Conservation (phyloP, 2,329 filamentous ascomycete genomes). For the Paecilomyces formosus region DNA sequence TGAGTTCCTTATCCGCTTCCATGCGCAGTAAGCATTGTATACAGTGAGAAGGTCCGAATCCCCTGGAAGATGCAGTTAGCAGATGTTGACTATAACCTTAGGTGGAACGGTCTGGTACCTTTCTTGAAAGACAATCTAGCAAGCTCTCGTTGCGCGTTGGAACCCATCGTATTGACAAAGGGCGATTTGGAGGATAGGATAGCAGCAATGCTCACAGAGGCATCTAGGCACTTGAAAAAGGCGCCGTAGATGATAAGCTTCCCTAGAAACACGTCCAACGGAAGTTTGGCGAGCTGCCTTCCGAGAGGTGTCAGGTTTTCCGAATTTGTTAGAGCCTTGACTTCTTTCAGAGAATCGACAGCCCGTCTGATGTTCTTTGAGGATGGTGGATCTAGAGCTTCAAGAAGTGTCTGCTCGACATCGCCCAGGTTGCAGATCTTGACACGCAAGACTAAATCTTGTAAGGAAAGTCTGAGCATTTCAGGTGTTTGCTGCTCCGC, state of each 20-base stretch:
- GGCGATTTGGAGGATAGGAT: slow-evolving; percentile 93
- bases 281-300: slow-evolving; percentile 76
- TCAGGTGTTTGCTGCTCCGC: slow-evolving; percentile 92
- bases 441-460: slow-evolving; percentile 90
- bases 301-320: slow-evolving; percentile 87
- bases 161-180: slow-evolving; percentile 79
- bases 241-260: slow-evolving; percentile 84
- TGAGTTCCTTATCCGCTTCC: slow-evolving; percentile 73
- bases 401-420: slow-evolving; percentile 80
- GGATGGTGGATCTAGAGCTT: slow-evolving; percentile 84
- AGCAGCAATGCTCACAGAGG: slow-evolving; percentile 82
- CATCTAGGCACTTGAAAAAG: slow-evolving; percentile 86
- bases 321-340: slow-evolving; percentile 70
- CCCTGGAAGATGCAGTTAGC: slow-evolving; percentile 34
- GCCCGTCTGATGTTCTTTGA: slow-evolving; percentile 88
- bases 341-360: slow-evolving; percentile 87
- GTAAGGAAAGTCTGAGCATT: slow-evolving; percentile 86
- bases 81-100: not conserved
- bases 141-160: slow-evolving; percentile 72
- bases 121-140: slow-evolving; percentile 72
- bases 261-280: slow-evolving; percentile 87
- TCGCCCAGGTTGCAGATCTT: slow-evolving; percentile 96
- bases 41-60: slow-evolving; percentile 89
- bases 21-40: slow-evolving; percentile 87
- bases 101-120: slow-evolving; percentile 30